A percentile compares a stretch with the other conserved stretches of the same genome.
Conservation (phyloP, 2,329 filamentous ascomycete genomes). For the Rhinocladiella mackenziei region DNA sequence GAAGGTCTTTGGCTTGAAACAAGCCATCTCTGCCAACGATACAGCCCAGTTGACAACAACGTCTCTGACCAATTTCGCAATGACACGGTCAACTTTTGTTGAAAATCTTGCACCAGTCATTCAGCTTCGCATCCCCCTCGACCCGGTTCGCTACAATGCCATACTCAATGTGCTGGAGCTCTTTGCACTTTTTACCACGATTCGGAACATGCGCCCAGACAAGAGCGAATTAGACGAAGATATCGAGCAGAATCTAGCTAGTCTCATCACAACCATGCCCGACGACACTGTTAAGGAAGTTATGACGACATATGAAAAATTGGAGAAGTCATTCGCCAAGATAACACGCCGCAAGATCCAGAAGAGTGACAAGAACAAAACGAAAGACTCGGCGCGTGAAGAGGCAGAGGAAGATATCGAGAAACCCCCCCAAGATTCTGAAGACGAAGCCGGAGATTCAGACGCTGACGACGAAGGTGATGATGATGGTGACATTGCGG, state of each 20-base stretch:
- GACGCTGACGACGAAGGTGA: slow-evolving; percentile 81
- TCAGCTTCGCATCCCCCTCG: slow-evolving; percentile 56
- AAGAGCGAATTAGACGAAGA: slow-evolving; percentile 37
- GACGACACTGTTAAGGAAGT: slow-evolving; percentile 61
- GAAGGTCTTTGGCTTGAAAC: slow-evolving; percentile 65
- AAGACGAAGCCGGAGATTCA: slow-evolving; percentile 53
- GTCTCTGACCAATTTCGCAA: slow-evolving; percentile 65
- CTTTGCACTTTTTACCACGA: slow-evolving; percentile 71
- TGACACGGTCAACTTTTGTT: slow-evolving; percentile 52
- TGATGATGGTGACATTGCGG: slow-evolving; percentile 51
- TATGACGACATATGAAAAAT: slow-evolving; percentile 69
- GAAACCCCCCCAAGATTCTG: slow-evolving; percentile 43
- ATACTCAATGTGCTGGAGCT: slow-evolving; percentile 77
- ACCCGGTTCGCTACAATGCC: slow-evolving; percentile 72
- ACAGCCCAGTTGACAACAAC: slow-evolving; percentile 57
- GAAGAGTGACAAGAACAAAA: slow-evolving; percentile 8
- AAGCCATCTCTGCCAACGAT: slow-evolving; percentile 51
- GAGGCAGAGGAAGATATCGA: slow-evolving; percentile 27
- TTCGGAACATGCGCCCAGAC: slow-evolving; percentile 51
- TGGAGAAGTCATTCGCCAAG: slow-evolving; percentile 74
- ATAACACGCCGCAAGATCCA: slow-evolving; percentile 47
- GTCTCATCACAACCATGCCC: slow-evolving; percentile 66
- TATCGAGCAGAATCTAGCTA: slow-evolving; percentile 53
- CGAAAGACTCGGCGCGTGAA: slow-evolving; percentile 4
- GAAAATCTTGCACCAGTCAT: slow-evolving; percentile 49